phyloP scores from a whole-genome alignment of 2,329 filamentous ascomycete species.

The Venturia oleaginea region DNA sequence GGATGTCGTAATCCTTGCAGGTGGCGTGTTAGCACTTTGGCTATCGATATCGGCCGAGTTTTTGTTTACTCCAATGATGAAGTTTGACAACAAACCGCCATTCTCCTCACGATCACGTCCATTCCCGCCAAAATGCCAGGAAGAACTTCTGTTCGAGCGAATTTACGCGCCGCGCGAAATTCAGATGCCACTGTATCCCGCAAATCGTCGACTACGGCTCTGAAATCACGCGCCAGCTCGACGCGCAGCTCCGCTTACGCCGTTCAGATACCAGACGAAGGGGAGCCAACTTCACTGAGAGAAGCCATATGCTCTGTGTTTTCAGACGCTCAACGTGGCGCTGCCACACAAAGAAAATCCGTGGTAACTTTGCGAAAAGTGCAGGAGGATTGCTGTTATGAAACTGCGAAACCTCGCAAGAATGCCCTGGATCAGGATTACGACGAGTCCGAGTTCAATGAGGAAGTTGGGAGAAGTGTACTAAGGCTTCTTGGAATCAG shows the following conservation, averaged over 20 bases:
- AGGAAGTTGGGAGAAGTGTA: conserved; percentile 75
- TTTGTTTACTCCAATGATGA: conserved; percentile 14
- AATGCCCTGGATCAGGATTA: conserved; percentile 45
- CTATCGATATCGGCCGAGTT: background rate
- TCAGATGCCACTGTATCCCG: conserved; percentile 28
- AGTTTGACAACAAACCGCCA: conserved; percentile 3
- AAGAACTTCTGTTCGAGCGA: conserved; percentile 34
- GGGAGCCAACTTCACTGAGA: conserved; percentile 60
- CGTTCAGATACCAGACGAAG: conserved; percentile 57
- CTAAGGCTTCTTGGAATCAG: conserved; percentile 76
- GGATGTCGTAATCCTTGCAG: background rate
- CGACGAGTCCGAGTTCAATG: conserved; percentile 78
- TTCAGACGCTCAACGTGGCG: conserved; percentile 68
- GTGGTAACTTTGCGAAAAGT: conserved; percentile 81
- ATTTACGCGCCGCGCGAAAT: conserved; percentile 21
- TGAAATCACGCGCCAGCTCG: conserved; percentile 31
- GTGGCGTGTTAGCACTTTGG: background rate
- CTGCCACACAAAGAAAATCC: conserved; percentile 81
- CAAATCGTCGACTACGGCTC: conserved; percentile 33
- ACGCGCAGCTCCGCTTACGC: conserved; percentile 32
- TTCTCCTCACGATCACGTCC: conserved; percentile 11
- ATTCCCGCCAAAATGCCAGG: conserved; percentile 34
- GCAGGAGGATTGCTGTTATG: conserved; percentile 70
- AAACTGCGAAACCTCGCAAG: conserved; percentile 31
- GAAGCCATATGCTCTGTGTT: conserved; percentile 56